Base-by-base conservation (phyloP, 495 filamentous ascomycete genomes). In the Podospora sp. region DNA sequence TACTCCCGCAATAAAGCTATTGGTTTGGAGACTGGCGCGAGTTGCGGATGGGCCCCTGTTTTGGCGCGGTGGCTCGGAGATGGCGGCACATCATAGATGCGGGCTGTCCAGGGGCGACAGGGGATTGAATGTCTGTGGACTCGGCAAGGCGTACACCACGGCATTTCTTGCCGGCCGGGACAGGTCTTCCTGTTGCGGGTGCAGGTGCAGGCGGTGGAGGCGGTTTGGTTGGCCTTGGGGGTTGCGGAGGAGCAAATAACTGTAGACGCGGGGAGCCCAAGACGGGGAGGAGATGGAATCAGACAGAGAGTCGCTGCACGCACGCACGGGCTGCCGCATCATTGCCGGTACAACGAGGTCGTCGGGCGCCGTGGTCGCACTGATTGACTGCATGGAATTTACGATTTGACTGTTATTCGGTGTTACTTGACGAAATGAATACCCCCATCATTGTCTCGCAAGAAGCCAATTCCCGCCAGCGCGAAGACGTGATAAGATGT, bases 401-500 rank as follows among this genome's bases (percentile, higher is more conserved):
- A 65, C 60, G 33, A 62, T 62, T 62, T 62, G 60, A 62, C 60
- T 62, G 40, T 62, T 25, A 49, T 22, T 22, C 29, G 29, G 29
- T 33, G 29, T 33, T 46, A 18, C 40, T 46, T 18, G 40, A 11
- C 40, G 40, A 46, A 12, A 46, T 14, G 11, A 46, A 18, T 46
- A 18, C 40, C 5, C 40, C 40, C 40, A 14, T 46, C 25, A 22
- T 46, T 49, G 60, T 46, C 40, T 46, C 14, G 5, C 2, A 12
- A n/a, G n/a, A n/a, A n/a, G n/a, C n/a, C 40, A 11, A 46, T 46
- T 46, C 40, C 16, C 16, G n/a, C n/a, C n/a, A n/a, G n/a, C n/a
- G n/a, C n/a, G n/a, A n/a, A n/a, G n/a, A n/a, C n/a, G n/a, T n/a
- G n/a, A n/a, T n/a, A n/a, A n/a, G n/a, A n/a, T n/a, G n/a, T n/a